Evolutionary conservation across 2,329 filamentous ascomycete genomes (phyloP).

Genomic region (Monilinia fructicola): DNA sequence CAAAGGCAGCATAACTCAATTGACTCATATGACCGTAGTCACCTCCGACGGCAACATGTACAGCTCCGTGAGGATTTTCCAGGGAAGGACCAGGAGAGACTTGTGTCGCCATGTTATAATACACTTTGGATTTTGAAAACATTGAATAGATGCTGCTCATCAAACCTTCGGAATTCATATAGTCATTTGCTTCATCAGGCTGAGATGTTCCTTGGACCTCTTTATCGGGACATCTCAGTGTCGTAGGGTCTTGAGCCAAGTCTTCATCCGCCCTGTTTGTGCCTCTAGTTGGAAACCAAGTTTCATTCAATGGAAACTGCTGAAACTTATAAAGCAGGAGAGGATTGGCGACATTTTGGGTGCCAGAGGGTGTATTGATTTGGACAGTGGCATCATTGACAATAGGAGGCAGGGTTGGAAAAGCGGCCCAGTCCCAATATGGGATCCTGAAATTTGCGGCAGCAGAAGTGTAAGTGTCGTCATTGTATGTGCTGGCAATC

Average conservation of each 20-base stretch:
- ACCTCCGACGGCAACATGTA: conserved; percentile 46
- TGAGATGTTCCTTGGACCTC: neutral
- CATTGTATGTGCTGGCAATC: conserved; percentile 43
- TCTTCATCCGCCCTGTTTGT: neutral
- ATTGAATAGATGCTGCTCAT: conserved; percentile 12
- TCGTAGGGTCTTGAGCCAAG: conserved; percentile 26
- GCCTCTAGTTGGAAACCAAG: conserved; percentile 33
- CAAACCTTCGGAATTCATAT: neutral
- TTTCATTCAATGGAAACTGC: conserved; percentile 38
- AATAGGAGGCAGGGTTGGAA: conserved; percentile 44
- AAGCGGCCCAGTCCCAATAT: conserved; percentile 50
- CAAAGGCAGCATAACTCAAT: conserved; percentile 47
- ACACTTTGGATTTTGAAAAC: neutral
- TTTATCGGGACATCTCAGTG: conserved; percentile 8
- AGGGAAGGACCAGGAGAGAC: conserved; percentile 40
- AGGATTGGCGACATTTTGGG: conserved; percentile 47
- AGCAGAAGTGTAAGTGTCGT: conserved; percentile 45
- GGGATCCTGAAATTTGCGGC: conserved; percentile 45
- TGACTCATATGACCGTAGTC: conserved; percentile 44
- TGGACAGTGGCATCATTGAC: conserved; percentile 36
- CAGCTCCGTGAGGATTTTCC: conserved; percentile 47
- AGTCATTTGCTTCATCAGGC: neutral
- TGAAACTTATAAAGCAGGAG: conserved; percentile 52
- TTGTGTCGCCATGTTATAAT: conserved; percentile 11
- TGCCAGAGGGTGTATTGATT: conserved; percentile 34